phyloP scores from a whole-genome alignment of 805 yeast species.

The Starmerella khaoyaiensis region DNA sequence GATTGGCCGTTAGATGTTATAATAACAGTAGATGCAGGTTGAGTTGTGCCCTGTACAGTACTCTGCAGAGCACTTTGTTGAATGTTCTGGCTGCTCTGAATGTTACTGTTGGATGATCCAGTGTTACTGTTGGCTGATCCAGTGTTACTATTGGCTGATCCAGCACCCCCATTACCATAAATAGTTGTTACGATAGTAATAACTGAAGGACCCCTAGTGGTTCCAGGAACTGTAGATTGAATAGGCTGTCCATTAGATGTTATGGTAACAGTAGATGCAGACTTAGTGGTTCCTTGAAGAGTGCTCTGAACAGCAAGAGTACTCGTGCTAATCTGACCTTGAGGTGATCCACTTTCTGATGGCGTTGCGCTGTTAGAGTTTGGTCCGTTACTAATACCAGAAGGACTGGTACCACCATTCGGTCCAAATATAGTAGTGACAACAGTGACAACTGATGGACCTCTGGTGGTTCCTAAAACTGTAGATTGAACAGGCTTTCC shows the following conservation, averaged over 20 bases:
- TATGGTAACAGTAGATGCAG: slow-evolving; percentile 11
- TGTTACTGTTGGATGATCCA: too few relatives aligned
- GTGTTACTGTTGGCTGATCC: too few relatives aligned
- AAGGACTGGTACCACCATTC: not conserved
- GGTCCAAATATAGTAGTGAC: slow-evolving; percentile 7
- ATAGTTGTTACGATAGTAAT: slow-evolving; percentile 5
- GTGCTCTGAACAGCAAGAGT: slow-evolving; percentile 2
- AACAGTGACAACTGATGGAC: slow-evolving; percentile 9
- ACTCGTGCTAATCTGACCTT: too few relatives aligned
- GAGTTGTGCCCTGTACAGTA: slow-evolving; percentile 15
- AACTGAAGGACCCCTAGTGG: slow-evolving; percentile 2
- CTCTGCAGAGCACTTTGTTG: slow-evolving; percentile 1
- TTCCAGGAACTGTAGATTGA: not conserved
- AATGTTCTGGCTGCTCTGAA: too few relatives aligned
- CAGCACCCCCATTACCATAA: too few relatives aligned
- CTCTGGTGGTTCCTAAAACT: slow-evolving; percentile 6
- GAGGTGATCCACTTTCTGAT: too few relatives aligned
- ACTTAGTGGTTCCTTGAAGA: slow-evolving; percentile 18
- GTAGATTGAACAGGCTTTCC: slow-evolving; percentile 3
- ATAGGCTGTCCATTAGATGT: not conserved
- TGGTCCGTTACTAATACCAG: too few relatives aligned
- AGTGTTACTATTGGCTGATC: too few relatives aligned
- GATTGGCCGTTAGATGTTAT: slow-evolving; percentile 2
- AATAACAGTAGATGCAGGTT: not conserved
- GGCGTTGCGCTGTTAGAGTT: too few relatives aligned